Percentiles rank a stretch among this genome's conserved stretches.
phyloP scores from a whole-genome alignment of 768 basidiomycete genomes.

The Mrakia hoshinonis region DNA sequence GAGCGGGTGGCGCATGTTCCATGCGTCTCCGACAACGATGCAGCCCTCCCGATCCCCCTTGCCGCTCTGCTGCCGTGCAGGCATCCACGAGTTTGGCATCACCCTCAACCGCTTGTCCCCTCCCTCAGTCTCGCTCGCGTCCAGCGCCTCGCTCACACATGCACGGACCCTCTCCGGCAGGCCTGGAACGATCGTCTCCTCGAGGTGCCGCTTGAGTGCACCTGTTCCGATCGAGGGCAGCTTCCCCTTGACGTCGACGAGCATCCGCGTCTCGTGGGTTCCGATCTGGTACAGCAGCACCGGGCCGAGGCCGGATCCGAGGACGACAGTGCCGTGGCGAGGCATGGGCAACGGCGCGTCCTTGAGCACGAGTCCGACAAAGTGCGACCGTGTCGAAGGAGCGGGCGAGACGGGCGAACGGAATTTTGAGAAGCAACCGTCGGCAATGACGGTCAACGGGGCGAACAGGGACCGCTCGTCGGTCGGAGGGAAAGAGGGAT shows the following conservation, averaged over 20 bases:
- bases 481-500: constrained; percentile 21
- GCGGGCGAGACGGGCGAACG: constrained; percentile 45
- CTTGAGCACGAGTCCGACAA: constrained; percentile 75
- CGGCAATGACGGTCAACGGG: constrained; percentile 75
- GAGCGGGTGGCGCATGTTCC: constrained; percentile 98
- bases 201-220: constrained; percentile 70
- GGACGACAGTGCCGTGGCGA: constrained; percentile 40
- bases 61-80: constrained; percentile 57
- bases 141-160: constrained; percentile 59
- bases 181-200: constrained; percentile 63
- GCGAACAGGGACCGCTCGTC: constrained; percentile 48
- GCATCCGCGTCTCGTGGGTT: constrained; percentile 73
- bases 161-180: constrained; percentile 65
- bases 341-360: constrained; percentile 49
- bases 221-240: constrained; percentile 52
- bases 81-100: constrained; percentile 94
- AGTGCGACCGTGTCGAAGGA: constrained; percentile 57
- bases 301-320: constrained; percentile 62
- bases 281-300: constrained; percentile 90
- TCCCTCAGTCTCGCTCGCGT: constrained; percentile 40
- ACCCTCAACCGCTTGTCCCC: constrained; percentile 61
- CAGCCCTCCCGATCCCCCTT: constrained; percentile 54
- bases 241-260: constrained; percentile 78
- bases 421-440: constrained; percentile 94
- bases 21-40: constrained; percentile 84